Percentiles rank a stretch among this genome's conserved stretches.
Conservation (phyloP, 1,139 yeast genomes). For the Yamadazyma triangularis region DNA sequence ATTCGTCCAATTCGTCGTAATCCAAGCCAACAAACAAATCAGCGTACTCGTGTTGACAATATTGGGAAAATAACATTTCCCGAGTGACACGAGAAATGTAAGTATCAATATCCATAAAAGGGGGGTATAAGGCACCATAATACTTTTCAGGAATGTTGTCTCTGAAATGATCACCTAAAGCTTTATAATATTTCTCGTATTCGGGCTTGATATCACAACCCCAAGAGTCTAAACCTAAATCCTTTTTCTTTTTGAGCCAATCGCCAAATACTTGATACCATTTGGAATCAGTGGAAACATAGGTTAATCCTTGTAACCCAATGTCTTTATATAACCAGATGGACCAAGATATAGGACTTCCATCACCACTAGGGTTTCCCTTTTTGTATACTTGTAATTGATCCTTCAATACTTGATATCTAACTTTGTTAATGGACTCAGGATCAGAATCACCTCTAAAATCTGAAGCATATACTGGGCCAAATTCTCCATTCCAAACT, state of each 20-base stretch:
- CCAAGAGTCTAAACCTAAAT: constrained; percentile 42
- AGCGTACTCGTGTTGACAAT: constrained; percentile 35
- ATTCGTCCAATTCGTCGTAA: constrained; percentile 37
- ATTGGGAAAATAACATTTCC: constrained; percentile 33
- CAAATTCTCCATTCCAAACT: constrained; percentile 48
- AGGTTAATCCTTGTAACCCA: constrained; percentile 41
- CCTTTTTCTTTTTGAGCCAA: constrained; percentile 33
- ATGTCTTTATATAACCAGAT: constrained; percentile 45
- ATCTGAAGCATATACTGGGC: constrained; percentile 39
- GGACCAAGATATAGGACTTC: constrained; percentile 37
- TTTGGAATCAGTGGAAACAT: constrained; percentile 32
- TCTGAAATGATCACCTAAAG: constrained; percentile 25
- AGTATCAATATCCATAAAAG: constrained; percentile 25
- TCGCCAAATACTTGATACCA: constrained; percentile 32
- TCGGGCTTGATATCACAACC: constrained; percentile 37
- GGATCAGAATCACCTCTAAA: constrained; percentile 32
- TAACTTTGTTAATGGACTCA: constrained; percentile 25
- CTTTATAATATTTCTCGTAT: constrained; percentile 23
- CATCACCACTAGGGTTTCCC: constrained; percentile 40
- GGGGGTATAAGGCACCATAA: constrained; percentile 28
- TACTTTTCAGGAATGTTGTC: constrained; percentile 25
- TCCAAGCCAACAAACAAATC: constrained; percentile 30
- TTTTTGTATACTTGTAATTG: constrained; percentile 32
- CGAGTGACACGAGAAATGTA: constrained; percentile 30
- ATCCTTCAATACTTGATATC: constrained; percentile 34